Conservation (phyloP, 768 basidiomycete genomes). For the Termitomyces titanicus region DNA sequence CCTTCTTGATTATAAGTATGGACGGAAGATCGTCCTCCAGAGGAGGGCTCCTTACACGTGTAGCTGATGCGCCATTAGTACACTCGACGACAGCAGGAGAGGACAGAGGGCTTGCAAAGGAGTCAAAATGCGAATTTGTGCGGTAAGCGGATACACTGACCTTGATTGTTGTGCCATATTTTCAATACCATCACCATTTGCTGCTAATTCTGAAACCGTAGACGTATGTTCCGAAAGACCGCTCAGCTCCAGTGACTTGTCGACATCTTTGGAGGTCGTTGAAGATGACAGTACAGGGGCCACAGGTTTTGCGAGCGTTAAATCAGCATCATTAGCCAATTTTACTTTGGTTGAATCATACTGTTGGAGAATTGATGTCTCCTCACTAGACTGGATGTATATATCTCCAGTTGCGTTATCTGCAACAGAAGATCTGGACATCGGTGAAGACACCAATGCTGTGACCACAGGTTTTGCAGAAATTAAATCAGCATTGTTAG, state of each 20-base stretch:
- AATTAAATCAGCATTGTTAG: neutral
- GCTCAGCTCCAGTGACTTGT: neutral
- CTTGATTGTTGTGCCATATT: conserved; percentile 5
- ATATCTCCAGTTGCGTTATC: neutral
- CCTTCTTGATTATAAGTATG: conserved; percentile 24
- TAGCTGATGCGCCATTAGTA: neutral
- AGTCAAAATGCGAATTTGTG: neutral
- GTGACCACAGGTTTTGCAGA: neutral
- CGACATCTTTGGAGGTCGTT: neutral
- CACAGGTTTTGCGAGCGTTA: neutral
- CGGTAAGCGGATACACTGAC: neutral
- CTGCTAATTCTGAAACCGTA: neutral
- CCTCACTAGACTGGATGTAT: neutral
- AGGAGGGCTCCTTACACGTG: conserved; percentile 5
- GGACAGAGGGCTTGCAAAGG: conserved; percentile 4
- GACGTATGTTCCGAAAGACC: neutral
- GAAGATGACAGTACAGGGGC: neutral
- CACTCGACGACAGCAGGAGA: conserved; percentile 6
- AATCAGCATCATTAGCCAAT: neutral
- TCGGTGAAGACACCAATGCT: neutral
- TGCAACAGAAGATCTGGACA: neutral
- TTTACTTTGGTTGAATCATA: neutral
- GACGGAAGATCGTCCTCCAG: conserved; percentile 24
- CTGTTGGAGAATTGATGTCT: neutral
- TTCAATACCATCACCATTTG: neutral